phyloP scores from a whole-genome alignment of 2,329 filamentous ascomycete genomes.

The Cercospora sojina region DNA sequence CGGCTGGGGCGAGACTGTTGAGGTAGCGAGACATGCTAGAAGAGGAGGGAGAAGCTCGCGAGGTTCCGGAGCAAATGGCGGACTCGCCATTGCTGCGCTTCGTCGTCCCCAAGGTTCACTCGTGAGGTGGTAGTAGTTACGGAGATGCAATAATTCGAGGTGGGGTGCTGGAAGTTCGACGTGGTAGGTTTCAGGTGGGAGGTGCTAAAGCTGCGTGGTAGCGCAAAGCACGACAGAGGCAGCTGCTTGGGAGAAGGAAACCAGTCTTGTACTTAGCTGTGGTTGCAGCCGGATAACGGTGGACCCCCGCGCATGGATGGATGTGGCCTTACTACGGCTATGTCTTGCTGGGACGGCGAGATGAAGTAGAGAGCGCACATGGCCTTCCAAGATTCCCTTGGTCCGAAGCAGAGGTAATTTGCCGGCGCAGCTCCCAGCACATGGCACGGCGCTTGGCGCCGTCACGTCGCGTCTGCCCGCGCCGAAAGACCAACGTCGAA shows the following conservation, averaged over 20 bases:
- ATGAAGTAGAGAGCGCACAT: not conserved
- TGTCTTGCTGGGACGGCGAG: not conserved
- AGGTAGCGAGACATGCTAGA: slow-evolving; percentile 62
- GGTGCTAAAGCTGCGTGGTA: not conserved
- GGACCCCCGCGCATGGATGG: not conserved
- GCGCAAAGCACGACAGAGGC: not conserved
- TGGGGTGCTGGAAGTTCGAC: not conserved
- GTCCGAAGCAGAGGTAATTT: not conserved
- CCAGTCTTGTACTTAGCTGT: not conserved
- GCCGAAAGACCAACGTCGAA: not conserved
- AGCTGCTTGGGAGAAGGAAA: not conserved
- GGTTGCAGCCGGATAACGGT: not conserved
- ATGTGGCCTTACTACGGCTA: not conserved
- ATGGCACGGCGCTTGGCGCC: slow-evolving; percentile 1
- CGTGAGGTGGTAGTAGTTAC: not conserved
- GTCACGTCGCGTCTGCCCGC: not conserved
- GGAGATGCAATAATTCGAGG: not conserved
- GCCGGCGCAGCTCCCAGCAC: not conserved
- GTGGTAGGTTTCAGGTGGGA: not conserved
- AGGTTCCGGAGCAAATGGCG: slow-evolving; percentile 52
- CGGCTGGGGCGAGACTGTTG: slow-evolving; percentile 58
- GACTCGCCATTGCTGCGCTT: slow-evolving; percentile 52
- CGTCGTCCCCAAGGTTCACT: not conserved
- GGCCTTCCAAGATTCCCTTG: not conserved
- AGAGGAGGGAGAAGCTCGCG: slow-evolving; percentile 60